Percentiles rank a stretch among this genome's conserved stretches.
Evolutionary conservation across 768 basidiomycete genomes (phyloP).

Genomic region (Boletus rex-veris): DNA sequence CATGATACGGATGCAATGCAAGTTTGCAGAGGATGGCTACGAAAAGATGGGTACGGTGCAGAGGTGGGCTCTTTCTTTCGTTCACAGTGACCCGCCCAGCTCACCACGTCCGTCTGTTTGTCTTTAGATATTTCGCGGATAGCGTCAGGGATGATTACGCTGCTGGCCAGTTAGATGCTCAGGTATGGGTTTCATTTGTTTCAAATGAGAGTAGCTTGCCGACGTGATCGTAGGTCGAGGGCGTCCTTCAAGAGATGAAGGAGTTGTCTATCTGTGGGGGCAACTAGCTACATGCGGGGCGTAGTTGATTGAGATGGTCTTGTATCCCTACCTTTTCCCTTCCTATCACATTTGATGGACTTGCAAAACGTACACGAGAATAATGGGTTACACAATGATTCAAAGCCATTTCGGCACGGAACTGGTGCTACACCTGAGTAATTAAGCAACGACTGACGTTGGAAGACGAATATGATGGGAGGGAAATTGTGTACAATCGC

Average conservation of each 20-base stretch:
- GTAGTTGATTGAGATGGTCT: neutral
- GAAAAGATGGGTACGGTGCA: conserved; percentile 96
- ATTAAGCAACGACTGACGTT: conserved; percentile 11
- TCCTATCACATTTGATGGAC: neutral
- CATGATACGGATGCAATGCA: conserved; percentile 97
- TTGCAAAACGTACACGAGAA: neutral
- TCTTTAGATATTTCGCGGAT: conserved; percentile 77
- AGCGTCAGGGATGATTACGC: conserved; percentile 95
- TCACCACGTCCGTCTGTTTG: neutral
- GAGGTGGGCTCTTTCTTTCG: conserved; percentile 41
- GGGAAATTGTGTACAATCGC: conserved; percentile 20
- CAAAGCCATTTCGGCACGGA: conserved; percentile 4
- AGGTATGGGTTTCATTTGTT: conserved; percentile 44
- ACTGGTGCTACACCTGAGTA: conserved; percentile 20
- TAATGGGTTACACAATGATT: conserved; percentile 10
- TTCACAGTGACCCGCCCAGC: neutral
- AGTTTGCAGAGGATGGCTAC: conserved; percentile 97
- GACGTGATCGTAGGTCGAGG: conserved; percentile 66
- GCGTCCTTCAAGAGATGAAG: conserved; percentile 94
- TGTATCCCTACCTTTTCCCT: conserved; percentile 8
- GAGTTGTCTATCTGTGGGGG: conserved; percentile 91
- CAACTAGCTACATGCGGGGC: conserved; percentile 19
- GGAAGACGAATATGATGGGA: conserved; percentile 1
- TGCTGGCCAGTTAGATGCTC: conserved; percentile 91
- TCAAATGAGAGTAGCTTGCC: neutral